Base-by-base conservation (phyloP, 1,139 yeast genomes). In the Diutina pseudorugosa region DNA sequence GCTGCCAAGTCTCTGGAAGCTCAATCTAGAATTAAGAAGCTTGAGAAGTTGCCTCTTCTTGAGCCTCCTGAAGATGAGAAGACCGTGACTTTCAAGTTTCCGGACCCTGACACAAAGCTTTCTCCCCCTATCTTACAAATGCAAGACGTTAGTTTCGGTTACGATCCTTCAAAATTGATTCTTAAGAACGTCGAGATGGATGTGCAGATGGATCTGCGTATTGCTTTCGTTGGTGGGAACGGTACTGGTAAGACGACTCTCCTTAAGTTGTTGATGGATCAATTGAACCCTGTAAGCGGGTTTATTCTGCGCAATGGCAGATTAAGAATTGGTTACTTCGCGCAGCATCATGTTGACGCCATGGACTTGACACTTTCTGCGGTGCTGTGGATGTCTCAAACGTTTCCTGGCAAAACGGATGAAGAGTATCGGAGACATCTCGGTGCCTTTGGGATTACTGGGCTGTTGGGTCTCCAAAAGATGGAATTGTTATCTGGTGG, bases 271-370 rank as follows among this genome's bases (percentile, higher is more conserved):
- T 73, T 93, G 60, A 83, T 91, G 79, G 96, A 88, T 57, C 80
- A 76, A 59, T 70, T 86, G 53, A 69, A 73, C 21, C 98, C 98
- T 2, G 62, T 81, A 48, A 72, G 71, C 11, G 99, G 99, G 55
- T 74, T 77, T 55, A 85, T 91, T 18, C 77, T 87, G 33, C 79
- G 82, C 58, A 91, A 93, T 63, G 86, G 95, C 45, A 79, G 98
- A 61, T 73, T 93, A 59, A 80, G 98, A 69, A 85, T 93, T 52
- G 98, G 96, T 19, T 94, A 94, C 69, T 93, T 93, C 72, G 98
- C 99, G n/a, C 99, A 93, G 72, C 98, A 93, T 66, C 98, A 93
- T 64, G 95, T 93, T 58, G 99, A 93, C 63, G 85, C 93, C n/a
- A 88, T 93, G 96, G 98, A 93, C 63, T 72, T 91, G 60, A 75